Evolutionary conservation across 2,329 filamentous ascomycete species (phyloP).

Genomic region (Acephala macrosclerotiorum): DNA sequence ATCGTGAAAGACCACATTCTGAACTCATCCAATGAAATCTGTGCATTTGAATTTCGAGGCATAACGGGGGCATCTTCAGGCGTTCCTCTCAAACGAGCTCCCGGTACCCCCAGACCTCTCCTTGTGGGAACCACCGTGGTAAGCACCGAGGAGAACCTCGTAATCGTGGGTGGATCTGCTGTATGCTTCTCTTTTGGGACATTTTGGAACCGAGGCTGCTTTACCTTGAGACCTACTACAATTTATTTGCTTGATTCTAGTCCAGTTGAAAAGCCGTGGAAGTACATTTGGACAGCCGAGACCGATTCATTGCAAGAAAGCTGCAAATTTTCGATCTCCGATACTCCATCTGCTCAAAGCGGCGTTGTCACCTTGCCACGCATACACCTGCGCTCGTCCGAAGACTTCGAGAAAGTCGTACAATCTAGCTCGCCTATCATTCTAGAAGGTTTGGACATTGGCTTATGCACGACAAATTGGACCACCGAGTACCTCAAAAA

Average conservation of each 20-base stretch:
- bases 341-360: slow-evolving; percentile 15
- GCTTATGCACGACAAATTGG: slow-evolving; percentile 73
- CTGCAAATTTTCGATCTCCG: background rate
- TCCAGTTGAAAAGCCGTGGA: slow-evolving; percentile 29
- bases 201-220: slow-evolving; percentile 73
- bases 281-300: slow-evolving; percentile 33
- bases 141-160: slow-evolving; percentile 54
- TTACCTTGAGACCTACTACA: slow-evolving; percentile 26
- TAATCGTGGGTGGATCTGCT: slow-evolving; percentile 80
- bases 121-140: slow-evolving; percentile 72
- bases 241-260: background rate
- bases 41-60: slow-evolving; percentile 20
- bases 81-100: background rate
- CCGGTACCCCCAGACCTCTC: slow-evolving; percentile 62
- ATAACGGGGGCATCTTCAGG: background rate
- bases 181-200: slow-evolving; percentile 93
- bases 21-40: slow-evolving; percentile 59
- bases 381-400: slow-evolving; percentile 56
- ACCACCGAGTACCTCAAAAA: slow-evolving; percentile 70
- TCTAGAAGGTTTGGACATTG: slow-evolving; percentile 70
- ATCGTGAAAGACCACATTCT: slow-evolving; percentile 52
- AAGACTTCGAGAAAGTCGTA: slow-evolving; percentile 68
- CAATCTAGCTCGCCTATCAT: slow-evolving; percentile 66
- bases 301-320: background rate
- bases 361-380: slow-evolving; percentile 53